Evolutionary conservation across 2,329 filamentous ascomycete species (phyloP).

Genomic region (Lachnellula suecica): DNA sequence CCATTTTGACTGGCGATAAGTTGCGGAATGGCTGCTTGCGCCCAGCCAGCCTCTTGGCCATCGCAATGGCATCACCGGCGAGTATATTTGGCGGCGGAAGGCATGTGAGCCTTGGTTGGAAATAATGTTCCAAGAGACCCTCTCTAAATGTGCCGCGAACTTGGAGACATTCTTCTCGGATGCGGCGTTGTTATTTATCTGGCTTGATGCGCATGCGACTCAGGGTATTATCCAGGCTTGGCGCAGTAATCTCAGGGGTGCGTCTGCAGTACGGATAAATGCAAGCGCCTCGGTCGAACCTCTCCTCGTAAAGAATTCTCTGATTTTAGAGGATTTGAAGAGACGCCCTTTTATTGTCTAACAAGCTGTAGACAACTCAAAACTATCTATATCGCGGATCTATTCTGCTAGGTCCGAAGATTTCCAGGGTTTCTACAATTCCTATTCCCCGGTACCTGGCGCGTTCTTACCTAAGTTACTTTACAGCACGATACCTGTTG

Average conservation of each 20-base stretch:
- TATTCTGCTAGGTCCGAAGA: too few species aligned
- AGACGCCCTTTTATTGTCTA: too few species aligned
- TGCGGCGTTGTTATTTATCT: not conserved
- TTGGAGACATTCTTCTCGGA: not conserved
- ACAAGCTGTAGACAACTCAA: too few species aligned
- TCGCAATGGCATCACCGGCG: conserved; percentile 36
- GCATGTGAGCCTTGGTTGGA: conserved; percentile 30
- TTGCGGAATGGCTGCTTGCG: conserved; percentile 18
- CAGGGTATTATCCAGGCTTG: not conserved
- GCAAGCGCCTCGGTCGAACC: too few species aligned
- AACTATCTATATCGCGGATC: too few species aligned
- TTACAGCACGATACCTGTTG: too few species aligned
- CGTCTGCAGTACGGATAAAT: not conserved
- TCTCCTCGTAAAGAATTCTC: too few species aligned
- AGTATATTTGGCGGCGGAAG: conserved; percentile 26
- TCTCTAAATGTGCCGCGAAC: too few species aligned
- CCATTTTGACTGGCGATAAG: conserved; percentile 24
- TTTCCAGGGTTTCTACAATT: too few species aligned
- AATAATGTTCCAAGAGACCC: not conserved
- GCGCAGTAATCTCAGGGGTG: not conserved
- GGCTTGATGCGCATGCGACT: not conserved
- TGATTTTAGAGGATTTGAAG: too few species aligned
- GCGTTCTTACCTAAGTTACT: too few species aligned
- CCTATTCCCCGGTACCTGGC: too few species aligned
- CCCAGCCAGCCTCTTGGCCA: conserved; percentile 27